Percentiles rank a stretch among this genome's conserved stretches.
These are phyloP conservation scores for Oldenlandia corymbosa DNA, from an alignment of 257 asterid genomes.

Conservation along the genomic window DNA sequence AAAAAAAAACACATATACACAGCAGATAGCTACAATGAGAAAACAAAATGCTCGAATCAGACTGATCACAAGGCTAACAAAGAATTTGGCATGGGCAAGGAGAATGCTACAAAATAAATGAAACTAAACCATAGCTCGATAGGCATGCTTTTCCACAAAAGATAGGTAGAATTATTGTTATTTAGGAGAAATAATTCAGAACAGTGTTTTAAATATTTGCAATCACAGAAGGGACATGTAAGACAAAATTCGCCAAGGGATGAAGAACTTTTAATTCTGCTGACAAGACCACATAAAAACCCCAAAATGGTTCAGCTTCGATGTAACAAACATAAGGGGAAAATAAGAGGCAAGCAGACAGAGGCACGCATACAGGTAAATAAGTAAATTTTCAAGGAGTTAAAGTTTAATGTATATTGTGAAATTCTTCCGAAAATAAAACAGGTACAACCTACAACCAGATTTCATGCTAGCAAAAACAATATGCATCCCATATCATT, in stretches of 20 bases:
- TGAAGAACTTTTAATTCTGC: no score
- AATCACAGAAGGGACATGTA: no score
- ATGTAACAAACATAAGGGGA: neutral
- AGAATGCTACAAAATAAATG: no score
- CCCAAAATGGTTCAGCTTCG: neutral
- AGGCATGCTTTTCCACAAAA: no score
- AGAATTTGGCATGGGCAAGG: neutral
- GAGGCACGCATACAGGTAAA: neutral
- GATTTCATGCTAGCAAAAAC: neutral
- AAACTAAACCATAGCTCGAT: no score
- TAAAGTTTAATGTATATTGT: neutral
- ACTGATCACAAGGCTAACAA: neutral
- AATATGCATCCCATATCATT: neutral
- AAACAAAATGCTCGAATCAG: neutral
- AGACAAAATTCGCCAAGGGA: no score
- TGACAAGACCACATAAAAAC: neutral
- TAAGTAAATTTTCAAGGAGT: neutral
- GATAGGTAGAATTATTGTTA: no score
- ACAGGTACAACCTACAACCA: neutral
- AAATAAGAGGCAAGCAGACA: neutral
- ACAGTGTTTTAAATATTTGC: no score
- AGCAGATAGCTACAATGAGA: neutral
- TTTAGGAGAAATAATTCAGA: no score
- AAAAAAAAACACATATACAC: neutral
- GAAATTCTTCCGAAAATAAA: neutral